Base-by-base conservation (phyloP, 306 rosid species). In the Dicorynia guianensis region DNA sequence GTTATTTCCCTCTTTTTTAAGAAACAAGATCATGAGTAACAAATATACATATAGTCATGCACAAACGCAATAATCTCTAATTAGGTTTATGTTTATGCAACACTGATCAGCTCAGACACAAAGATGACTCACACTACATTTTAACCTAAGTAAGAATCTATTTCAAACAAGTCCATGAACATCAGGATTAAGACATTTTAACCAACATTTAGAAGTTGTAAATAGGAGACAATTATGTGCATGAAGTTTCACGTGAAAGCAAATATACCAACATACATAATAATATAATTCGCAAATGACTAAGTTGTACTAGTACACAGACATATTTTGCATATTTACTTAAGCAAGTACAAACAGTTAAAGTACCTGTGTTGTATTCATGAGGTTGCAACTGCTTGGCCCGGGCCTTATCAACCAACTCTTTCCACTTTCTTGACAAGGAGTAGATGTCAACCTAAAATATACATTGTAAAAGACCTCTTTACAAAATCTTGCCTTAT, bases 361-460 rank as follows among this genome's bases (percentile, higher is more conserved):
- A 0, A 3, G 19, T 81, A 96, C 99, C 99, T 52, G 97, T 82
- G 78, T 47, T 90, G 72, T 92, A 92, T 74, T 96, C 98, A 25
- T 89, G 93, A 86, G 97, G 97, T 58, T 89, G 99, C 83, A 96
- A 77, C 86, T 96, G 99, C 93, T 96, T 96, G 75, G 98, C 93
- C 66, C 96, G 77, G 71, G 97, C 99, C 86, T 92, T 96, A 13
- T 92, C 99, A 47, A 92, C 99, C 79, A 96, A 87, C 63, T 92
- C 98, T 82, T 89, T 92, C 99, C 99, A 96, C 79, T 96, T 92
- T 86, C 98, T 88, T 40, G 99, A 92, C 84, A 96, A 74, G 43
- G 99, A 72, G 82, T 96, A 96, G 54, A 96, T 83, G 76, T 96
- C 99, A 73, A 85, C 81, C 99, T 96, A 82, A 39, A 55, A 75